Base-by-base conservation (phyloP, 2,329 filamentous ascomycete genomes). In the Aspergillus sp. region DNA sequence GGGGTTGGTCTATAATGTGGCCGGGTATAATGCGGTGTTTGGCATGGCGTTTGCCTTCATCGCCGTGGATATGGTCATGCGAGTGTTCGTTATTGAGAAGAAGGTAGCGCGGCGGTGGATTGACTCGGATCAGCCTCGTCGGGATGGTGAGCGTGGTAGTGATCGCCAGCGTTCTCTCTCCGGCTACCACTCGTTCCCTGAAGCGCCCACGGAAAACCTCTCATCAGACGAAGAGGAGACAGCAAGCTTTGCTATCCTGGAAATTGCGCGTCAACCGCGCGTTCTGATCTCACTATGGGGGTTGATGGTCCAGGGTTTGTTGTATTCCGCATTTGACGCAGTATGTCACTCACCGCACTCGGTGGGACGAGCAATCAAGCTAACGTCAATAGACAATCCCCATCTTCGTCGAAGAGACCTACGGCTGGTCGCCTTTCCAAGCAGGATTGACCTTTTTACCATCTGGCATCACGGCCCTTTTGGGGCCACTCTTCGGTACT, bases 31-130 rank as follows among this genome's bases (percentile, higher is more conserved):
- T 8, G 79, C 78, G 0, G 79, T 84, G 0, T 83, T 83, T 57
- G 74, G 72, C 0, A 63, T 83, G 27, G 75, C 73, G 0, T 70
- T 79, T 42, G 74, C 67, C 0, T 60, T 84, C 6, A 59, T 85
- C 1, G 71, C 57, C 0, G 49, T 83, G 10, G 81, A 85, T 59
- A 77, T 84, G 48, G 46, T 78, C 26, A 75, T 83, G 72, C 74
- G 82, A 8, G 55, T 81, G 0, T 58, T 79, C 4, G 71, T 85
- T 44, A 72, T 85, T n/a, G 81, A 85, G 62, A 82, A 81, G 62
- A 80, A 78, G 57, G 70, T 73, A 1, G 79, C 79, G 3, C 52
- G 52, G 8, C 54, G 60, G 19, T 62, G 66, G 41, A 41, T 19
- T 9, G 42, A 36, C 27, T 42, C 58, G 2, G 3, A 66, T 68